Conservation (phyloP, 139 green algal species). For the Mychonastes homosphaera region DNA sequence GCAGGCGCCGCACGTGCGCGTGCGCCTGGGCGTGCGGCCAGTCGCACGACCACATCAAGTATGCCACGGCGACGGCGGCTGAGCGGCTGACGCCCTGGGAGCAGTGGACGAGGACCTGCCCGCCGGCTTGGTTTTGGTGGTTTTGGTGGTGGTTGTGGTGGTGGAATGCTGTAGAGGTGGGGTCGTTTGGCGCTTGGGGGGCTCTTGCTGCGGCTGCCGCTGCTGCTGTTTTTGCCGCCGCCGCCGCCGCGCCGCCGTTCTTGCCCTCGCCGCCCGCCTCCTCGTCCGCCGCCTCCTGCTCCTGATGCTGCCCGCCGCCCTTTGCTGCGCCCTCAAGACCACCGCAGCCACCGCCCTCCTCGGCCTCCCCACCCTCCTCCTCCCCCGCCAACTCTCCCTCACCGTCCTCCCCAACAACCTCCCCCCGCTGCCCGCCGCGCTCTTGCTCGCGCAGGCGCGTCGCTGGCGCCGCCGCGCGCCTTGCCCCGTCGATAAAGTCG, state of each 20-base stretch:
- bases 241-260: not conserved
- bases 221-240: not conserved
- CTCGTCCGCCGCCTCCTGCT: not conserved
- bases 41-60: conserved; percentile 81
- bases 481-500: conserved; percentile 82
- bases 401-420: not conserved
- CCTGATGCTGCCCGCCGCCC: conserved; percentile 8
- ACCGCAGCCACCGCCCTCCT: too few species aligned
- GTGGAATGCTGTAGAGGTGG: too few species aligned
- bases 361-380: too few species aligned
- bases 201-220: not conserved
- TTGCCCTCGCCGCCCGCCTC: not conserved
- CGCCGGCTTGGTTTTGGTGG: conserved; percentile 14
- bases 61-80: conserved; percentile 78
- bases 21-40: conserved; percentile 75
- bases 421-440: not conserved
- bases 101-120: conserved; percentile 76
- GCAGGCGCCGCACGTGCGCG: conserved; percentile 54
- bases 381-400: not conserved
- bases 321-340: too few species aligned
- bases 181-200: not conserved
- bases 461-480: conserved; percentile 2
- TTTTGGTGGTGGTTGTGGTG: conserved; percentile 1
- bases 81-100: conserved; percentile 85
- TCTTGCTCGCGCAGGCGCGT: not conserved